Percentiles rank a stretch among this genome's conserved stretches.
These are phyloP conservation scores for Xylaria intraflava DNA, from an alignment of 495 filamentous ascomycete genomes.

Conservation along the genomic window DNA sequence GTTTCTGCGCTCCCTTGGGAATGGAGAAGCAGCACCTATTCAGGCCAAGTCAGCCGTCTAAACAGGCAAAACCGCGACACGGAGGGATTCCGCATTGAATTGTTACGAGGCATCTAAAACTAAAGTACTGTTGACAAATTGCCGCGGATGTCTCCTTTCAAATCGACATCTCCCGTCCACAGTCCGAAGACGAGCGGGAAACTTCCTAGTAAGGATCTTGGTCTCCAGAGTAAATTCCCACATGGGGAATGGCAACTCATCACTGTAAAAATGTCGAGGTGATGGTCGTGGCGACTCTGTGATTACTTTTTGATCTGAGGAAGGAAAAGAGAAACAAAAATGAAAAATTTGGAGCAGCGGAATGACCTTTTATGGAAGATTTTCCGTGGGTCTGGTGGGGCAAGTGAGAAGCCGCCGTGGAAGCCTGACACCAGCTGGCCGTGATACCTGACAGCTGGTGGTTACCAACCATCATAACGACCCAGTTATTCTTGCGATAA, in stretches of 20 bases:
- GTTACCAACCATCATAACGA: too few species aligned
- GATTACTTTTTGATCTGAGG: constrained; percentile 48
- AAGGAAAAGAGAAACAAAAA: constrained; percentile 25
- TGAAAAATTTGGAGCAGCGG: constrained; percentile 1
- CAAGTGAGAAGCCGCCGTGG: background rate
- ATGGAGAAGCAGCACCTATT: too few species aligned
- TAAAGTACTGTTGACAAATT: too few species aligned
- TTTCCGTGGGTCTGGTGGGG: constrained; percentile 5
- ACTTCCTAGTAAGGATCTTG: constrained; percentile 49
- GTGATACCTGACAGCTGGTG: background rate
- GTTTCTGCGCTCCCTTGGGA: too few species aligned
- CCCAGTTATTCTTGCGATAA: background rate
- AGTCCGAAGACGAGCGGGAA: constrained; percentile 32
- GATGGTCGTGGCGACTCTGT: constrained; percentile 48
- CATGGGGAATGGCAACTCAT: constrained; percentile 43
- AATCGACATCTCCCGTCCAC: constrained; percentile 44
- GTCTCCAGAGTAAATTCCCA: constrained; percentile 42
- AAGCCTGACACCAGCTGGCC: too few species aligned
- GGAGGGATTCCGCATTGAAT: too few species aligned
- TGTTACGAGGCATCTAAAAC: too few species aligned
- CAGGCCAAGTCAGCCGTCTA: too few species aligned
- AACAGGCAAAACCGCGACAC: too few species aligned
- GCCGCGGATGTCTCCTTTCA: constrained; percentile 29
- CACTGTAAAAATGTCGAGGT: constrained; percentile 41
- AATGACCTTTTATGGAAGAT: background rate